Base-by-base conservation (phyloP, 2,329 filamentous ascomycete genomes). In the Colletotrichum sp. region DNA sequence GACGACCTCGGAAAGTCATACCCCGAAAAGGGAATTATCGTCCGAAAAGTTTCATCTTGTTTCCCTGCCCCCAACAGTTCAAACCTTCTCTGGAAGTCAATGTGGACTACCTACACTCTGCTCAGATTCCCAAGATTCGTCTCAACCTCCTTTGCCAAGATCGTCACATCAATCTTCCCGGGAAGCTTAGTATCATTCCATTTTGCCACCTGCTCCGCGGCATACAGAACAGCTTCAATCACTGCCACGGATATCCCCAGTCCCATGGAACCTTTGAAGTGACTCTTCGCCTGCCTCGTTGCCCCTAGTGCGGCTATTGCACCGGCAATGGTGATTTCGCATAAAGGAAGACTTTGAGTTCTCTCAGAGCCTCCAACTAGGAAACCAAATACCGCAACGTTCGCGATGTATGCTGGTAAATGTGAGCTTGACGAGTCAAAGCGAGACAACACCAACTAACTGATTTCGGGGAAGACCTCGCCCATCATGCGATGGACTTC, bases 81-180 rank as follows among this genome's bases (percentile, higher is more conserved):
- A 52, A 52, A 52, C n/a, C 2, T 52, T 13, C 9, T 13, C 6
- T 6, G 0, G 10, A 52, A 52, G 16, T 52, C 43, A 52, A 52
- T 13, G 2, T 26, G 6, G 1, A 59, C 55, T 26, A 1, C 2
- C 55, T 59, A 26, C 13, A 26, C 3, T 16, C 1, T 0, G 13
- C 14, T 0, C 55, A 18, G 16, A 7, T 13, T 16, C 2, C 24
- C 0, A 21, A 59, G 55, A 59, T 59, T 59, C 55, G 13, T 4
- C 55, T 28, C 24, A 59, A 59, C 55, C 24, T 59, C 55, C 26
- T 4, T 7, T 1, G 55, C 55, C 3, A 59, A 28, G 0, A 3
- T 4, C 7, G 7, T 12, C 1, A 4, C 55, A 28, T 59, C 55
- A 59, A 59, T 28, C 55, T 59, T 28, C 55, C 55, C 55, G 13